Base-by-base conservation (phyloP, 495 filamentous ascomycete genomes). In the Penicillium manginii region DNA sequence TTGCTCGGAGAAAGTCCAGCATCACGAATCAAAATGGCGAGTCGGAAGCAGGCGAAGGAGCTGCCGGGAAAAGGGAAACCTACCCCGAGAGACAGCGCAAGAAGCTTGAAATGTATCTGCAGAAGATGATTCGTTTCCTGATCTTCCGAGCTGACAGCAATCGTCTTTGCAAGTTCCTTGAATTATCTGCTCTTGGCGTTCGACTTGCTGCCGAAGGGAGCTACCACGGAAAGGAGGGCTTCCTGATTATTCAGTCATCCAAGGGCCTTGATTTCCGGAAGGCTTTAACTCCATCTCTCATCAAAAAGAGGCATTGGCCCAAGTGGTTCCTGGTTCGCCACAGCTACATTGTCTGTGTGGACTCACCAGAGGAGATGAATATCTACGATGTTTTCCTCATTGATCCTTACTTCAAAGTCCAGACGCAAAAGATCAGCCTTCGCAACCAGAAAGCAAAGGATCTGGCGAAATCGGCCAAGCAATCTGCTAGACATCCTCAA, bases 321-420 rank as follows among this genome's bases (percentile, higher is more conserved):
- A 96, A 96, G 71, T 99, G 94, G 94, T 99, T 99, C 71, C 78
- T 96, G 33, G 93, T 99, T n/a, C 81, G 94, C 48, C 93, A 98
- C 70, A 96, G 91, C 71, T 99, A 98, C 64, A 87, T 99, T 54
- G 93, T 96, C 55, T 98, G 96, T 61, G 93, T 98, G 40, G 93
- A 99, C 69, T 97, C 93, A 1, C 94, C 94, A 11, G 93, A 98
- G 64, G 93, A 93, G 62, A 96, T 97, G 93, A 96, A 96, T 67
- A 96, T 98, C 40, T 98, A 97, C 68, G 94, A 99, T 76, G 94
- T 98, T 60, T 97, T 98, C 68, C 82, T 99, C 9, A 89, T 97
- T 19, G 94, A 99, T 65, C 78, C 90, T 1, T 83, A 86, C 57
- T 99, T 97, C 72, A 79, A 83, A 35, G 84, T 96, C 23, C 84